Evolutionary conservation across 768 basidiomycete genomes (phyloP).

Genomic region (Kwoniella sp.): DNA sequence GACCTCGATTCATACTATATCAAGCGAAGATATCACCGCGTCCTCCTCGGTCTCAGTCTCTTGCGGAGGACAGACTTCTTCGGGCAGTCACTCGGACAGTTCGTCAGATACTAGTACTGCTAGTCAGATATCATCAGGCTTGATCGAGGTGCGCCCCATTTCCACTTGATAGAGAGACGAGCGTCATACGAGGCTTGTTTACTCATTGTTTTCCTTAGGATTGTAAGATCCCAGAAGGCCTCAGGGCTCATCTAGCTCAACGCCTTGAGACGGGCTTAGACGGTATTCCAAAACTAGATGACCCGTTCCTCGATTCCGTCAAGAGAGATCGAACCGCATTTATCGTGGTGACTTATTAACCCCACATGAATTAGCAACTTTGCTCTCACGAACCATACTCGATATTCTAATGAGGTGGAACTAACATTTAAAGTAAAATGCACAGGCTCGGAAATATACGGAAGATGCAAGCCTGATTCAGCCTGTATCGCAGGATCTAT

Average conservation of each 20-base stretch:
- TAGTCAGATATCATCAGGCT: neutral
- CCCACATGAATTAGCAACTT: too few relatives aligned
- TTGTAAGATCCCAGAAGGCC: neutral
- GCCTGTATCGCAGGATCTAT: neutral
- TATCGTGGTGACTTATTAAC: neutral
- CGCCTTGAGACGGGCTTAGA: slow-evolving; percentile 2
- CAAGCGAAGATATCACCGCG: too few relatives aligned
- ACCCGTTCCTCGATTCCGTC: neutral
- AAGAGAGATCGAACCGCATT: neutral
- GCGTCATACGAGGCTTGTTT: too few relatives aligned
- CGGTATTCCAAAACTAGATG: neutral
- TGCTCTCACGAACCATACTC: too few relatives aligned
- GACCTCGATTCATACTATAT: neutral
- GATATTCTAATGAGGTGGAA: too few relatives aligned
- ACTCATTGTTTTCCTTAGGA: too few relatives aligned
- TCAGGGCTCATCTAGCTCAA: neutral
- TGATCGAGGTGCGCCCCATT: neutral
- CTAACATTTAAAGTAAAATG: too few relatives aligned
- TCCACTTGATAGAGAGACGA: too few relatives aligned
- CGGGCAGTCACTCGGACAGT: too few relatives aligned
- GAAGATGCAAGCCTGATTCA: neutral
- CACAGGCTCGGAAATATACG: slow-evolving; percentile 5
- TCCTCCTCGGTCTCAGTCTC: too few relatives aligned
- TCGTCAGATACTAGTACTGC: neutral
- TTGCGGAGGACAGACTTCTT: too few relatives aligned